Evolutionary conservation across 345 rosid genomes (phyloP).

Genomic region (Combretum micranthum): DNA sequence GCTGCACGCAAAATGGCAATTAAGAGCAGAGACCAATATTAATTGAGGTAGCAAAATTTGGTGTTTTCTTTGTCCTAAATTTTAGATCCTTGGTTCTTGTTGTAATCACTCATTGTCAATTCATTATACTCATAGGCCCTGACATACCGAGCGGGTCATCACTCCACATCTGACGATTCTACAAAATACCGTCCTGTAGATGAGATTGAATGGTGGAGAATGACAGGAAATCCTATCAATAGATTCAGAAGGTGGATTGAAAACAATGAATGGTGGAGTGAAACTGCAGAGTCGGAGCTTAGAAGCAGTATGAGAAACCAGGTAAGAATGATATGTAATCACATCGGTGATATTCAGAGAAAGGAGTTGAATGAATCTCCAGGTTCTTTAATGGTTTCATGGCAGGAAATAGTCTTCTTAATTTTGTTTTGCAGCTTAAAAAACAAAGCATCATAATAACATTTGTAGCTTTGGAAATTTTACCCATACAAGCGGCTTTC

Average conservation of each 20-base stretch:
- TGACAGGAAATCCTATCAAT: conserved; percentile 48
- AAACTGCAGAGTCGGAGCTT: conserved; percentile 49
- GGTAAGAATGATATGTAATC: conserved; percentile 28
- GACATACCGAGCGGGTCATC: conserved; percentile 85
- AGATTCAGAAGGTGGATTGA: conserved; percentile 71
- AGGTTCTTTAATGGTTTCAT: not conserved
- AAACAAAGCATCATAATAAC: no score
- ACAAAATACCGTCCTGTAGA: conserved; percentile 67
- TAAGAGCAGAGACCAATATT: conserved; percentile 64
- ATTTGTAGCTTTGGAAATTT: no score
- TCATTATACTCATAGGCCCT: conserved; percentile 44
- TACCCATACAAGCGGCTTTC: no score
- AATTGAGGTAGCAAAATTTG: conserved; percentile 49
- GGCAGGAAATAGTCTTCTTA: not conserved
- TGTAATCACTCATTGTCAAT: not conserved
- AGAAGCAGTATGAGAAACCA: conserved; percentile 53
- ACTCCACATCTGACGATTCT: conserved; percentile 94
- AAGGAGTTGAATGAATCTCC: no score
- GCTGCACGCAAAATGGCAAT: conserved; percentile 76
- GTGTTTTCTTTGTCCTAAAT: not conserved
- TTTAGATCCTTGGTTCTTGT: no score
- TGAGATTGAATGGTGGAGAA: conserved; percentile 74
- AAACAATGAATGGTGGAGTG: conserved; percentile 74
- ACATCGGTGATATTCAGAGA: no score
- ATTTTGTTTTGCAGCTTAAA: not conserved